Percentiles rank a stretch among this genome's conserved stretches.
phyloP scores from a whole-genome alignment of 1,284 basidiomycete genomes.

The Phellopilus nigrolimitatus region DNA sequence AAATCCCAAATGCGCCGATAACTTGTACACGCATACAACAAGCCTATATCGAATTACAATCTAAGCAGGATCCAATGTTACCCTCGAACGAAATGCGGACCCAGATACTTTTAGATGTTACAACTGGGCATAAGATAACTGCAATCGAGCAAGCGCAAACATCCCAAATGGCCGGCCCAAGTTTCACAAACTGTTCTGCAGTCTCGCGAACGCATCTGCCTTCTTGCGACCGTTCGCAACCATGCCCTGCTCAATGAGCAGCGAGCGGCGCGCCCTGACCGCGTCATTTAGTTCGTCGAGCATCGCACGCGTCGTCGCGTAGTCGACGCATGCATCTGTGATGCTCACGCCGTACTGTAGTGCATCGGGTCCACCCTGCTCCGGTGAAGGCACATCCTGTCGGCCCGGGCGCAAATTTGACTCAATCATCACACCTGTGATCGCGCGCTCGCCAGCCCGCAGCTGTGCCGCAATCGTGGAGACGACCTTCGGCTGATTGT shows the following conservation, averaged over 20 bases:
- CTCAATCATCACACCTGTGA: conserved; percentile 98
- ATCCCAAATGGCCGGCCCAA: too few species aligned
- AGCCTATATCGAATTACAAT: too few species aligned
- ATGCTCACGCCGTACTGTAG: conserved; percentile 87
- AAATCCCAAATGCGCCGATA: too few species aligned
- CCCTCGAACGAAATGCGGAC: too few species aligned
- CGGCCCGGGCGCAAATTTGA: conserved; percentile 85
- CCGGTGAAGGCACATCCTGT: conserved; percentile 67
- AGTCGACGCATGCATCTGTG: conserved; percentile 92
- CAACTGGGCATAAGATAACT: too few species aligned
- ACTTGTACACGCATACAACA: too few species aligned
- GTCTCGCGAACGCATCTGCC: too few species aligned
- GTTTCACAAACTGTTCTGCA: too few species aligned
- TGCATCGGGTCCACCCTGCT: conserved; percentile 44
- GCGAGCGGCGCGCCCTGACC: conserved; percentile 8
- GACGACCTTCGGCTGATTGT: conserved; percentile 84
- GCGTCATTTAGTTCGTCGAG: conserved; percentile 68
- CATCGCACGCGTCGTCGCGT: conserved; percentile 79
- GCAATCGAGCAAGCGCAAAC: too few species aligned
- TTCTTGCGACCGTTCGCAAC: conserved; percentile 10
- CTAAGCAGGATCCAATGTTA: too few species aligned
- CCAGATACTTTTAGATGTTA: too few species aligned
- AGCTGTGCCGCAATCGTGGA: conserved; percentile 78
- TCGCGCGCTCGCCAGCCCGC: conserved; percentile 65
- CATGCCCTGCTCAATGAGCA: conserved; percentile 6